Evolutionary conservation across 495 filamentous ascomycete genomes (phyloP).

Genomic region (Talaromyces wortmannii): DNA sequence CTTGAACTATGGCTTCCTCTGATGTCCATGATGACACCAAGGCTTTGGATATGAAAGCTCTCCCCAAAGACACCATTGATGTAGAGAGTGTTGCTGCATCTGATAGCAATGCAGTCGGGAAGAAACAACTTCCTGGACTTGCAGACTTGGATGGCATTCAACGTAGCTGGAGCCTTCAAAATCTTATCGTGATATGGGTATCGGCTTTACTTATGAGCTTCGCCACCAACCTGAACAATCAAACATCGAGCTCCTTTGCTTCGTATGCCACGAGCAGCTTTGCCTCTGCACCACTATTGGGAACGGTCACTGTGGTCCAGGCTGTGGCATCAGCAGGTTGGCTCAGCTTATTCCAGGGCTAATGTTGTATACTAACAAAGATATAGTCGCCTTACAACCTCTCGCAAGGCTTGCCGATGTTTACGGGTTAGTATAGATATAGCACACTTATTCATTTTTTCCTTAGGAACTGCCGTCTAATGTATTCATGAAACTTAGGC

Average conservation of each 20-base stretch:
- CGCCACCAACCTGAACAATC: slow-evolving; percentile 2
- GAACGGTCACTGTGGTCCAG: slow-evolving; percentile 2
- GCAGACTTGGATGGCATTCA: not conserved
- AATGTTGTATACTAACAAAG: not conserved
- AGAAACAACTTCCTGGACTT: slow-evolving; percentile 1
- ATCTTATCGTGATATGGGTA: not conserved
- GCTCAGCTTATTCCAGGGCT: not conserved
- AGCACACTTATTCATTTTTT: not conserved
- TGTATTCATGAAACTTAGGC: not conserved
- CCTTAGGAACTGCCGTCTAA: not conserved
- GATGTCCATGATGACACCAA: not conserved
- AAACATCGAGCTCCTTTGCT: not conserved
- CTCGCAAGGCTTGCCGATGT: slow-evolving; percentile 3
- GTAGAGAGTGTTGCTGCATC: not conserved
- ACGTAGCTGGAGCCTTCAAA: not conserved
- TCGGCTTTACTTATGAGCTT: slow-evolving; percentile 1
- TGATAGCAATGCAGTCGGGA: not conserved
- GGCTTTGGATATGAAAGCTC: not conserved
- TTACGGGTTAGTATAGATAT: not conserved
- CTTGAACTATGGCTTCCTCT: not conserved
- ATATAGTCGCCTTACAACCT: slow-evolving; percentile 1
- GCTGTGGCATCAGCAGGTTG: not conserved
- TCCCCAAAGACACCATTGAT: not conserved
- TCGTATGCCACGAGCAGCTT: not conserved
- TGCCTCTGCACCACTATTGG: not conserved